Conservation (phyloP, 192 early-diverging fungal species). For the Gigaspora rosea region DNA sequence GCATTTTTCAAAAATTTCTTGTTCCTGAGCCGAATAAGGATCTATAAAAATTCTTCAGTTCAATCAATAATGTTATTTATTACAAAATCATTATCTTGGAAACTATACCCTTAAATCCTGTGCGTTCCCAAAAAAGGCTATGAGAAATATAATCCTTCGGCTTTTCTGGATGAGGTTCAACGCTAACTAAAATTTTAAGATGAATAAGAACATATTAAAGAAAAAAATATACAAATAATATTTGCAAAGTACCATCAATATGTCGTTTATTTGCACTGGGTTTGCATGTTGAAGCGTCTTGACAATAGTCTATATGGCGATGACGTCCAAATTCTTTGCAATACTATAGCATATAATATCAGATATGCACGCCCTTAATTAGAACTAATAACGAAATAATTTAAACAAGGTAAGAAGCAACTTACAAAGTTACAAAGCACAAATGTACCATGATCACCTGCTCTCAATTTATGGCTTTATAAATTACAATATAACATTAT, state of each 20-base stretch:
- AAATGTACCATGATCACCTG: conserved; percentile 17
- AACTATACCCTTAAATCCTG: conserved; percentile 26
- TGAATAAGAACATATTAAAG: background rate
- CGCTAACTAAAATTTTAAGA: background rate
- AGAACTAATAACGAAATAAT: background rate
- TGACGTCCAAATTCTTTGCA: conserved; percentile 25
- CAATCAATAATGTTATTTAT: background rate
- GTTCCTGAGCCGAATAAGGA: conserved; percentile 16
- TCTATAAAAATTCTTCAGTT: conserved; percentile 3
- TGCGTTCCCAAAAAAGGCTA: conserved; percentile 28
- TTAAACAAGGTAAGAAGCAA: background rate
- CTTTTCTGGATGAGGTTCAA: conserved; percentile 14
- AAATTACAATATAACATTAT: background rate
- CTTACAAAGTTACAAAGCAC: conserved; percentile 21
- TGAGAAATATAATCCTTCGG: conserved; percentile 32
- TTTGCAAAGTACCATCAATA: background rate
- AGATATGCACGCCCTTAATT: too few species aligned
- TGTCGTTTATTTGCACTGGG: background rate
- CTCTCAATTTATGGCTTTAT: background rate
- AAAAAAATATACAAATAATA: background rate
- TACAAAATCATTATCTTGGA: too few species aligned
- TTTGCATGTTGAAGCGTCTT: conserved; percentile 12
- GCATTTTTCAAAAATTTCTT: conserved; percentile 20
- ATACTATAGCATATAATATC: background rate
- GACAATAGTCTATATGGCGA: conserved; percentile 35